A percentile compares a stretch with the other conserved stretches of the same genome.
These are phyloP conservation scores for Rhizopus microsporus DNA, from an alignment of 371 early-diverging fungal genomes.

Conservation along the genomic window DNA sequence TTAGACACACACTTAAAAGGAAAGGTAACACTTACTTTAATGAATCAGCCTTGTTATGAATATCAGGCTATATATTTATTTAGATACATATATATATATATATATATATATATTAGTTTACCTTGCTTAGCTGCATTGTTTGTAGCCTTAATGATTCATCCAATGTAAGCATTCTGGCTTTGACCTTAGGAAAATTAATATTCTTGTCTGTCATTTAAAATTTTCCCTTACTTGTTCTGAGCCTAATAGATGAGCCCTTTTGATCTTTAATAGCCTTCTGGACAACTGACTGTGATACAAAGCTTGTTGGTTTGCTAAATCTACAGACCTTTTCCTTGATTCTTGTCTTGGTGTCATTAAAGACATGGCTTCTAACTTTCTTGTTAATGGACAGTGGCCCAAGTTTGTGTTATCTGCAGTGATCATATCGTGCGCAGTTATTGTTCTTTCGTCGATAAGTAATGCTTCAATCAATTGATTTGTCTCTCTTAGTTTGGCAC, in stretches of 20 bases:
- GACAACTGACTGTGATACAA: neutral
- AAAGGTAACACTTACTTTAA: no score
- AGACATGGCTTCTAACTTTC: conserved; percentile 21
- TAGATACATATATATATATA: no score
- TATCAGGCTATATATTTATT: no score
- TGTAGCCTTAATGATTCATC: conserved; percentile 5
- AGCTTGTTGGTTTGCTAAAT: conserved; percentile 23
- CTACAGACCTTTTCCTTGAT: conserved; percentile 27
- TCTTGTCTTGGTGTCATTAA: conserved; percentile 26
- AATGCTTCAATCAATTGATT: conserved; percentile 10
- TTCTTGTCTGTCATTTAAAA: neutral
- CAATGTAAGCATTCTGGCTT: conserved; percentile 3
- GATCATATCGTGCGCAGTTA: conserved; percentile 6
- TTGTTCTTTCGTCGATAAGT: conserved; percentile 4
- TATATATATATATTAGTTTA: neutral
- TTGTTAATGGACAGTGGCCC: conserved; percentile 21
- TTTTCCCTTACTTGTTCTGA: neutral
- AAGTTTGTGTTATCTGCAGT: conserved; percentile 10
- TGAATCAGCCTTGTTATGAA: no score
- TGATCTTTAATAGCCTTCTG: neutral
- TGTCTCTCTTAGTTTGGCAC: conserved; percentile 11
- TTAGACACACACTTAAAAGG: no score
- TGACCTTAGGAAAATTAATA: neutral
- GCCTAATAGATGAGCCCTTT: neutral
- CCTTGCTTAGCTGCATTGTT: neutral